Conservation (phyloP, 2,329 filamentous ascomycete species). For the Thermothelomyces thermophilus region DNA sequence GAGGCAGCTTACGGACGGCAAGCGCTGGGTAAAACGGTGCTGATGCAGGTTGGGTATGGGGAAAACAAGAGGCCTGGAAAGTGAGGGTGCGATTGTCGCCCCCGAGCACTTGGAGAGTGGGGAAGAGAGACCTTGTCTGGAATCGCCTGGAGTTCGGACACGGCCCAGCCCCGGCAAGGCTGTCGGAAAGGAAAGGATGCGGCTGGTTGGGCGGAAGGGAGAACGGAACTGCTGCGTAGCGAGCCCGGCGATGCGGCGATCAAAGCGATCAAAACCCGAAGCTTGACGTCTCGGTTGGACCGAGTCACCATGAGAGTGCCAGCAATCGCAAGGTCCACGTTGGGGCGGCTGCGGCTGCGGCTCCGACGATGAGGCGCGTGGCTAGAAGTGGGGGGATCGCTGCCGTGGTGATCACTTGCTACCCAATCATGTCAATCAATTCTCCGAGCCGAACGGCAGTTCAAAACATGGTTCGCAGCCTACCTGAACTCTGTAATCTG, state of each 20-base stretch:
- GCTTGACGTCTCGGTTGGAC: not conserved
- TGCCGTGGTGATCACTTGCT: conserved; percentile 3
- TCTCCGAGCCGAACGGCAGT: conserved; percentile 22
- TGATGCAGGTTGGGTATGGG: no score
- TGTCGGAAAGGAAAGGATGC: not conserved
- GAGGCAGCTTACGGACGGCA: no score
- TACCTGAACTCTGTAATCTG: no score
- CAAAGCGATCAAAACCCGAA: not conserved
- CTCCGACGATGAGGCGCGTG: conserved; percentile 17
- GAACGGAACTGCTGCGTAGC: not conserved
- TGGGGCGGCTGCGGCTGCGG: conserved; percentile 1
- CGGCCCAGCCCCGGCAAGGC: not conserved
- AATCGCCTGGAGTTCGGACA: no score
- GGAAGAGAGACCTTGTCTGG: no score
- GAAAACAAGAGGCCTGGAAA: no score
- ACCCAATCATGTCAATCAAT: conserved; percentile 19
- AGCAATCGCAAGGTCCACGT: not conserved
- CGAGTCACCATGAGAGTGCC: not conserved
- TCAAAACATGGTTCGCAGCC: not conserved
- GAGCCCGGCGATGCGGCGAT: not conserved
- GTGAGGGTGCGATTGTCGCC: no score
- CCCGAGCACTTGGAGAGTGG: no score
- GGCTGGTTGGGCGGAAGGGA: not conserved
- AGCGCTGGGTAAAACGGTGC: not conserved
- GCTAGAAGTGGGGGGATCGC: conserved; percentile 19